These are phyloP conservation scores for Ceratocystis cubensis DNA, from an alignment of 2,329 filamentous ascomycete species.

Conservation along the genomic window DNA sequence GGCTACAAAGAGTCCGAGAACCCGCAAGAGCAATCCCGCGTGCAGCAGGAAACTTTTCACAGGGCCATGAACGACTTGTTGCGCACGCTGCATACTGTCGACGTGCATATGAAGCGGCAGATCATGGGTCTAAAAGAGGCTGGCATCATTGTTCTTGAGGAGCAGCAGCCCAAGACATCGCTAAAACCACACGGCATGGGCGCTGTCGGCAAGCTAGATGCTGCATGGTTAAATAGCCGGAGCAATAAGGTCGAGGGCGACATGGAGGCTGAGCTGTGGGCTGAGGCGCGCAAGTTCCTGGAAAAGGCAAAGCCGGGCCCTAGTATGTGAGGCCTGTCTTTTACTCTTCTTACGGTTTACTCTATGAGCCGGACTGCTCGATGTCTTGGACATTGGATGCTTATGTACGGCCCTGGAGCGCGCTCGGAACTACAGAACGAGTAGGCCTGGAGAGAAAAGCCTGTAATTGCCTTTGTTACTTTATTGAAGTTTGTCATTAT, in stretches of 20 bases:
- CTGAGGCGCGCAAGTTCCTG: conserved; percentile 30
- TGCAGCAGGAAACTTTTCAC: conserved; percentile 46
- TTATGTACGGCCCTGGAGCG: not conserved
- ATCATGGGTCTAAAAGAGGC: conserved; percentile 66
- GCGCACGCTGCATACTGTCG: conserved; percentile 57
- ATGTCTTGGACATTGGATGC: no score
- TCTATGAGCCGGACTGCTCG: not conserved
- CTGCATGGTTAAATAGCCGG: conserved; percentile 80
- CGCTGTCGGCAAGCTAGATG: conserved; percentile 54
- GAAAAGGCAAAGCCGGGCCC: conserved; percentile 26
- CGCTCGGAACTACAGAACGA: conserved; percentile 3
- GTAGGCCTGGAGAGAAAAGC: not conserved
- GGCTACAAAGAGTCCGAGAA: conserved; percentile 28
- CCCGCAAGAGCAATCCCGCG: conserved; percentile 31
- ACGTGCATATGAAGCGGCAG: conserved; percentile 61
- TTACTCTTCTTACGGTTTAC: not conserved
- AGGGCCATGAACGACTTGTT: conserved; percentile 55
- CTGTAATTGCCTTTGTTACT: no score
- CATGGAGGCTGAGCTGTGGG: conserved; percentile 74
- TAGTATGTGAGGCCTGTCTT: not conserved
- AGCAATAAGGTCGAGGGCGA: conserved; percentile 69
- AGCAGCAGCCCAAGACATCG: conserved; percentile 26
- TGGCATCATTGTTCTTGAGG: conserved; percentile 48
- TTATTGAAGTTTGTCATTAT: not conserved
- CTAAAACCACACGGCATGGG: conserved; percentile 44